Evolutionary conservation across 495 filamentous ascomycete species (phyloP), one percentile per base, ranked within the genome.

Genomic region (Clohesyomyces aquaticus): DNA sequence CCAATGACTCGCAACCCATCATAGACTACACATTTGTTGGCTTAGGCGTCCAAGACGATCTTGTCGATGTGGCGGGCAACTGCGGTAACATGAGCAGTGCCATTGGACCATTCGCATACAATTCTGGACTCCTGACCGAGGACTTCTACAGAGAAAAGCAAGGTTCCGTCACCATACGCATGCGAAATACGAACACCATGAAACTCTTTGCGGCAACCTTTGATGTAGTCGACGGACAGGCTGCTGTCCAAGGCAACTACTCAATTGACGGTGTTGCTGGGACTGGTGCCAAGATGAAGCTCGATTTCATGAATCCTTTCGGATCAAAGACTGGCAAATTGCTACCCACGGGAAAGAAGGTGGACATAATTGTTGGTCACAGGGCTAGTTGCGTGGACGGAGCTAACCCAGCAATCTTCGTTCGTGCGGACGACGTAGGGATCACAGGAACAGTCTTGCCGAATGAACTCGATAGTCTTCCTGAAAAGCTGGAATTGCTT

Each of bases 61-160:
- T 74, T 14, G 77, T 91, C 1, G 88, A 91, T 71, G 81, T 83
- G 60, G 83, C 83, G 0, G 84, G 86, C 12, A 91, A 90, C 69
- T 91, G 88, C 65, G 88, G 88, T 8, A 91, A 91, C 64, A 89
- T 91, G 87, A 82, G 75, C 0, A 78, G 80, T 25, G 82, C 86
- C 0, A 81, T 92, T 51, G 88, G 89, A 0, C 86, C 88, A 0
- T 86, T 81, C 64, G 83, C 85, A 0, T 76, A 86, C 19, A 84
- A 90, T 61, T 66, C 77, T 26, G 77, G 82, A 26, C 27, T 89
- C 10, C 71, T 83, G 8, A n/a, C 45, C 1, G 16, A 51, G 6
- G 55, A 50, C 1, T 54, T 46, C 18, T 70, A 73, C 22, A 52
- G 46, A 12, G 41, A 71, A 43, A 50, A 46, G 10, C 71, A 77